phyloP scores from a whole-genome alignment of 208 protist genomes.

The Acanthamoeba sp. region DNA sequence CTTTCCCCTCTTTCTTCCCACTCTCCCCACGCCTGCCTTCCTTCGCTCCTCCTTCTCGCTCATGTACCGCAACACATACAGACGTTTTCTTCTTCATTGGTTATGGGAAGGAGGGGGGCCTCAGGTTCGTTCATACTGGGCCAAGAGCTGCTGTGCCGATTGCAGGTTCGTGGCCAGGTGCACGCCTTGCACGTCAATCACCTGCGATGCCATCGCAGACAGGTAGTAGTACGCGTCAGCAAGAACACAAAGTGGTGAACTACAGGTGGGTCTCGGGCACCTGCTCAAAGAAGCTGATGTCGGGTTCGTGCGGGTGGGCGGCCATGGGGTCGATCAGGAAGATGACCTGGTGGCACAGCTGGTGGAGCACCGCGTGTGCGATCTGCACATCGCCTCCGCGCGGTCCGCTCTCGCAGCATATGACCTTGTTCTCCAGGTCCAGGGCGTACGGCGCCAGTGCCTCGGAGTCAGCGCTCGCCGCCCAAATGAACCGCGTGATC shows the following conservation, averaged over 20 bases:
- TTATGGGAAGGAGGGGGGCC: no score
- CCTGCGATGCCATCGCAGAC: background rate
- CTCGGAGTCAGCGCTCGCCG: background rate
- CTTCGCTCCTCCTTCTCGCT: no score
- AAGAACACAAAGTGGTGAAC: background rate
- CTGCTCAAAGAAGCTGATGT: slow-evolving; percentile 70
- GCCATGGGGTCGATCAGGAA: slow-evolving; percentile 70
- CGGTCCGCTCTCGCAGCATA: slow-evolving; percentile 59
- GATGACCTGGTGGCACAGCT: slow-evolving; percentile 58
- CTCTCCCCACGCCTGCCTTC: no score
- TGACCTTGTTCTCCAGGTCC: slow-evolving; percentile 31
- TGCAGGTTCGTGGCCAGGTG: slow-evolving; percentile 66
- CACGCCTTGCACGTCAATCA: slow-evolving; percentile 48
- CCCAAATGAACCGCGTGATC: slow-evolving; percentile 5
- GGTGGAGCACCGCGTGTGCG: slow-evolving; percentile 22
- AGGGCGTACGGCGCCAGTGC: background rate
- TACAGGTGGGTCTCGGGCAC: background rate
- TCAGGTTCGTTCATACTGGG: background rate
- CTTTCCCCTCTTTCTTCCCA: no score
- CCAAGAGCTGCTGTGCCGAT: slow-evolving; percentile 50
- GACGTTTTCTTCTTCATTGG: no score
- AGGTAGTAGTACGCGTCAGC: background rate
- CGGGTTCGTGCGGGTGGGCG: slow-evolving; percentile 53
- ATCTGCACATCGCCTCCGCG: slow-evolving; percentile 53
- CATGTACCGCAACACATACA: no score